Percentiles rank a stretch among this genome's conserved stretches.
Evolutionary conservation across 805 yeast genomes (phyloP).

Genomic region (Blastobotrys americana): DNA sequence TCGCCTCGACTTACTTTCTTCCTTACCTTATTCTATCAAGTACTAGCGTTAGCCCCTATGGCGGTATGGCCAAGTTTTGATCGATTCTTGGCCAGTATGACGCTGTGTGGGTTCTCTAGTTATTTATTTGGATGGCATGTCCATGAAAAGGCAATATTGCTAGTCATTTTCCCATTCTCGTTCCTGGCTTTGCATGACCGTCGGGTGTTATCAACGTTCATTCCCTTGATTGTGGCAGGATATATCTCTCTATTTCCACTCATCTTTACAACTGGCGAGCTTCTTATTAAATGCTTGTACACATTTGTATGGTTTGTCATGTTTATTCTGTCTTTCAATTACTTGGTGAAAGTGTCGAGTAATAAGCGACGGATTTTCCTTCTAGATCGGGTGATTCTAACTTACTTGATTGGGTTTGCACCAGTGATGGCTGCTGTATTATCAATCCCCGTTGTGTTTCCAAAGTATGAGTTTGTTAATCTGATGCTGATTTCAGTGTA

Average conservation of each 20-base stretch:
- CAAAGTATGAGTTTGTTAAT: constrained; percentile 62
- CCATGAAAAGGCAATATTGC: constrained; percentile 93
- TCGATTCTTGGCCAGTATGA: constrained; percentile 74
- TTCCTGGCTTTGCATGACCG: constrained; percentile 66
- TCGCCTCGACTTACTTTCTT: constrained; percentile 70
- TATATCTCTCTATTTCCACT: constrained; percentile 85
- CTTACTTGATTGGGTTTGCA: constrained; percentile 60
- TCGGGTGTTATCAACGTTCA: constrained; percentile 63
- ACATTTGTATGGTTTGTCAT: constrained; percentile 82
- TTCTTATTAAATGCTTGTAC: constrained; percentile 65
- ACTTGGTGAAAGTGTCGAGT: constrained; percentile 30
- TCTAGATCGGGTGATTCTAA: constrained; percentile 60
- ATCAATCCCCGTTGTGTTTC: constrained; percentile 47
- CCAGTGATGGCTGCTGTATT: constrained; percentile 57
- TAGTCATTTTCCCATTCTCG: constrained; percentile 81
- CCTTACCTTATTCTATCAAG: constrained; percentile 77
- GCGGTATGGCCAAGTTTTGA: constrained; percentile 57
- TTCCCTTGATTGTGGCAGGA: constrained; percentile 68
- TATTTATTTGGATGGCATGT: constrained; percentile 98
- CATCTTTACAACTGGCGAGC: constrained; percentile 70
- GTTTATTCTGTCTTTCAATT: constrained; percentile 63
- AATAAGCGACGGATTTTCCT: constrained; percentile 39
- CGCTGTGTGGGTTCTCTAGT: constrained; percentile 85
- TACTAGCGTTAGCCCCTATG: constrained; percentile 66
- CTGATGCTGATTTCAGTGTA: constrained; percentile 80